A percentile compares a stretch with the other conserved stretches of the same genome.
Conservation (phyloP, 768 basidiomycete genomes). For the Suillus subaureus region DNA sequence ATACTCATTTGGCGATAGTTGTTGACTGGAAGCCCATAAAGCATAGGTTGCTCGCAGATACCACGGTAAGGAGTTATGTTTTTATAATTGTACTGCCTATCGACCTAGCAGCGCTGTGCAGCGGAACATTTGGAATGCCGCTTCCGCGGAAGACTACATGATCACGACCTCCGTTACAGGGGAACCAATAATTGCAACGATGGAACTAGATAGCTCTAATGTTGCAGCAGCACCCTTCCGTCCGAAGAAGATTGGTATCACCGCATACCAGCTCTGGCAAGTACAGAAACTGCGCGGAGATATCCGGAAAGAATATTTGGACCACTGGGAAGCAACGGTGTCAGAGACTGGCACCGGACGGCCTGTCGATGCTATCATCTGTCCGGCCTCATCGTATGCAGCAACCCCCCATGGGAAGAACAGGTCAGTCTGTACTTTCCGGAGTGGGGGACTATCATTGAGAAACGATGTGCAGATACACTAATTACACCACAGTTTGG, state of each 20-base stretch:
- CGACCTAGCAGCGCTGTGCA: slow-evolving; percentile 19
- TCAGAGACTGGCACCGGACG: neutral
- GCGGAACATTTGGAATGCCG: slow-evolving; percentile 50
- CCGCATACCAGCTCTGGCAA: slow-evolving; percentile 1
- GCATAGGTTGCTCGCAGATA: slow-evolving; percentile 47
- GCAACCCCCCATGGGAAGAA: neutral
- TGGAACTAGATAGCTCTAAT: neutral
- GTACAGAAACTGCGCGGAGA: neutral
- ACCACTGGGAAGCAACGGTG: neutral
- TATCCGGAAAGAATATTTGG: neutral
- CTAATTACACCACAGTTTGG: neutral
- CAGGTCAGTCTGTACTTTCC: neutral
- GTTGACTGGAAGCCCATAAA: slow-evolving; percentile 67
- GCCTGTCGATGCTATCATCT: slow-evolving; percentile 1
- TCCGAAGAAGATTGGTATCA: neutral
- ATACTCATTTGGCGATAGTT: slow-evolving; percentile 40
- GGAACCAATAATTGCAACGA: slow-evolving; percentile 45
- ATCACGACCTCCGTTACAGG: slow-evolving; percentile 41
- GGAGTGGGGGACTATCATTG: neutral
- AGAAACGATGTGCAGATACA: neutral
- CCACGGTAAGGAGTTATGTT: slow-evolving; percentile 39
- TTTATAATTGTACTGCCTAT: neutral
- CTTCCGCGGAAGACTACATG: slow-evolving; percentile 48
- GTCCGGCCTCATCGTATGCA: neutral
- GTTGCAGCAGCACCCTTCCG: neutral